Evolutionary conservation across 2,329 filamentous ascomycete species (phyloP).

Genomic region (Alternaria longipes): DNA sequence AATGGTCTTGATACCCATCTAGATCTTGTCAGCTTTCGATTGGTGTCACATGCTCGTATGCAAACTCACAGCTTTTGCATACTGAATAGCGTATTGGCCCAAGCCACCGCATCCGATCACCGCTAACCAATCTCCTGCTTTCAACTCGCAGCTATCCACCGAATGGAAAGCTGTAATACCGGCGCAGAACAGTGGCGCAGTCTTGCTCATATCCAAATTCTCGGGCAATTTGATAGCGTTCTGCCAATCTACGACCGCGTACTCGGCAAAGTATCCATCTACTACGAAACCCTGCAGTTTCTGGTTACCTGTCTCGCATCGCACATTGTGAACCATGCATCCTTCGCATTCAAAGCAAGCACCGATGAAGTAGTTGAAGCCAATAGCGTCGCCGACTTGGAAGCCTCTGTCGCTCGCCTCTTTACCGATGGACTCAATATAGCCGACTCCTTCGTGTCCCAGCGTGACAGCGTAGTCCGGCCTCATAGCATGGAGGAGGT

Average conservation of each 20-base stretch:
- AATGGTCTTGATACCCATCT: slow-evolving; percentile 56
- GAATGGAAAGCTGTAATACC: slow-evolving; percentile 57
- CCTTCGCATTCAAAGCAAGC: slow-evolving; percentile 60
- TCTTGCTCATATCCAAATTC: slow-evolving; percentile 44
- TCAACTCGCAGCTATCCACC: slow-evolving; percentile 45
- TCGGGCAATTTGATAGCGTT: slow-evolving; percentile 56
- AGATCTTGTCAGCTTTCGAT: background rate
- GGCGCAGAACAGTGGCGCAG: slow-evolving; percentile 60
- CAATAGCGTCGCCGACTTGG: slow-evolving; percentile 56
- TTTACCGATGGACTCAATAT: slow-evolving; percentile 51
- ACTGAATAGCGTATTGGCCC: slow-evolving; percentile 59
- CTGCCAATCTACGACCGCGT: slow-evolving; percentile 57
- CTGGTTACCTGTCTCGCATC: slow-evolving; percentile 52
- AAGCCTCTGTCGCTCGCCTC: slow-evolving; percentile 53
- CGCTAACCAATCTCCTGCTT: slow-evolving; percentile 52
- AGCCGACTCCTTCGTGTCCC: slow-evolving; percentile 60
- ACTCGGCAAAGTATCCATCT: slow-evolving; percentile 60
- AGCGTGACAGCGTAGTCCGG: slow-evolving; percentile 47
- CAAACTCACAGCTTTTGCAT: slow-evolving; percentile 52
- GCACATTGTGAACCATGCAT: slow-evolving; percentile 57
- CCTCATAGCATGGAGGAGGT: slow-evolving; percentile 37
- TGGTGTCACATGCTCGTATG: background rate
- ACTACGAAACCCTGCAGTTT: slow-evolving; percentile 55
- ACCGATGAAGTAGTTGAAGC: slow-evolving; percentile 58
- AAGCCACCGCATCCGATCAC: slow-evolving; percentile 58